Conservation (phyloP, 495 filamentous ascomycete genomes). For the Penicillium odoratum region DNA sequence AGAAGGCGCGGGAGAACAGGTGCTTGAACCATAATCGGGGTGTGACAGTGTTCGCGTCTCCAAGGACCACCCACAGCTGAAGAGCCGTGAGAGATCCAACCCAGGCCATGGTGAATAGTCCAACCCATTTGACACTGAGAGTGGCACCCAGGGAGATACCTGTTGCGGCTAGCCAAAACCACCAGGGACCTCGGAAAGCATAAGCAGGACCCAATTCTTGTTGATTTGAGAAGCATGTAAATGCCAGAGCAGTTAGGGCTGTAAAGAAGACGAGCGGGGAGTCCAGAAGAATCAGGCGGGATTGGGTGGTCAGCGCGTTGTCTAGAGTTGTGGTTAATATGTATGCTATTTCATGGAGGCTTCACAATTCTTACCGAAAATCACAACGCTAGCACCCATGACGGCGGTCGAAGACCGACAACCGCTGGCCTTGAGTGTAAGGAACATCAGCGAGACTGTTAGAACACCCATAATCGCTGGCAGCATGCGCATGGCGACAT, state of each 20-base stretch:
- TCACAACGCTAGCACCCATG: constrained; percentile 79
- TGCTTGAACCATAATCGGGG: constrained; percentile 92
- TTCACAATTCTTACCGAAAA: constrained; percentile 69
- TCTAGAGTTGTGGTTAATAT: constrained; percentile 51
- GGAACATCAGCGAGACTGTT: constrained; percentile 86
- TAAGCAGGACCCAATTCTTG: constrained; percentile 87
- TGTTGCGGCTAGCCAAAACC: constrained; percentile 93
- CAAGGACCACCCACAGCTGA: constrained; percentile 92
- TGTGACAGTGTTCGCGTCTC: constrained; percentile 81
- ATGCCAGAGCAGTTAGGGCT: constrained; percentile 85
- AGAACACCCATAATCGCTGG: constrained; percentile 86
- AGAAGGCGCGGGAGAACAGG: constrained; percentile 87
- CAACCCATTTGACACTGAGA: constrained; percentile 97
- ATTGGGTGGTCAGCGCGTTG: constrained; percentile 92
- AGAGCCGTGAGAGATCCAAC: constrained; percentile 87
- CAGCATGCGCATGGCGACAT: constrained; percentile 95
- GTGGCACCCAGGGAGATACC: constrained; percentile 89
- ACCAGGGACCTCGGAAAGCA: constrained; percentile 89
- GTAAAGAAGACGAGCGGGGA: constrained; percentile 93
- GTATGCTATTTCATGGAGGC: not conserved
- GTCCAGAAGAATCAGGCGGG: constrained; percentile 91
- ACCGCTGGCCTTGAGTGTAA: constrained; percentile 88
- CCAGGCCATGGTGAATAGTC: constrained; percentile 98
- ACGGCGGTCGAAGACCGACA: constrained; percentile 81
- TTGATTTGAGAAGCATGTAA: constrained; percentile 92